Percentiles rank a stretch among this genome's conserved stretches.
phyloP scores from a whole-genome alignment of 2,329 filamentous ascomycete genomes.

The Phaeosphaeria sp. region DNA sequence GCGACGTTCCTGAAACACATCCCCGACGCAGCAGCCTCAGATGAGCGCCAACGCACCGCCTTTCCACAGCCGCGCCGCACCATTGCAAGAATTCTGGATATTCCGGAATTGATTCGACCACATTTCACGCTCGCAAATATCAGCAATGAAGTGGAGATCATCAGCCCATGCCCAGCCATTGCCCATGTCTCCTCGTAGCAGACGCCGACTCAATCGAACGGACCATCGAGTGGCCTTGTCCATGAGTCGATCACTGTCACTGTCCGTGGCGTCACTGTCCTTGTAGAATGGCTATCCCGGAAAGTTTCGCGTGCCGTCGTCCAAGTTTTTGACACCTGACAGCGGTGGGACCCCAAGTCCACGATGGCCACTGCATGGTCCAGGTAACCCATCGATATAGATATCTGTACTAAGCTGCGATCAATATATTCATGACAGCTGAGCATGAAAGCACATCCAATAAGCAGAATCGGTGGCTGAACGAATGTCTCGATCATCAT shows the following conservation, averaged over 20 bases:
- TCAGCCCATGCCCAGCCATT: slow-evolving; percentile 7
- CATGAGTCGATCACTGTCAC: background rate
- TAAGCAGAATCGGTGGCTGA: background rate
- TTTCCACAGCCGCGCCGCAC: slow-evolving; percentile 30
- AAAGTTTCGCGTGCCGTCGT: slow-evolving; percentile 14
- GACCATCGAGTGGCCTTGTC: slow-evolving; percentile 1
- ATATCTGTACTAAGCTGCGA: background rate
- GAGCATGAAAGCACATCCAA: background rate
- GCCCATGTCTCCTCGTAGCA: slow-evolving; percentile 4
- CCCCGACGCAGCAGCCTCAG: slow-evolving; percentile 28
- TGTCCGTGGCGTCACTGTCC: slow-evolving; percentile 5
- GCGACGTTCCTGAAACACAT: slow-evolving; percentile 35
- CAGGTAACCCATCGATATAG: background rate
- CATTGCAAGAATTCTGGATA: slow-evolving; percentile 23
- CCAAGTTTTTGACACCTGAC: slow-evolving; percentile 29
- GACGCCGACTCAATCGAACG: slow-evolving; percentile 12
- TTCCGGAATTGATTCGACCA: slow-evolving; percentile 26
- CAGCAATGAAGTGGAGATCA: slow-evolving; percentile 14
- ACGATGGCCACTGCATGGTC: slow-evolving; percentile 5
- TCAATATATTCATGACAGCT: slow-evolving; percentile 1
- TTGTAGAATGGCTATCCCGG: background rate
- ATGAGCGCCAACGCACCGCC: slow-evolving; percentile 23
- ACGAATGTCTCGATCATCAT: background rate
- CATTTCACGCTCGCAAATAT: slow-evolving; percentile 7
- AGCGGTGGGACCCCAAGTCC: background rate